phyloP scores from a whole-genome alignment of 768 basidiomycete genomes.

The Hebeloma cylindrosporum region DNA sequence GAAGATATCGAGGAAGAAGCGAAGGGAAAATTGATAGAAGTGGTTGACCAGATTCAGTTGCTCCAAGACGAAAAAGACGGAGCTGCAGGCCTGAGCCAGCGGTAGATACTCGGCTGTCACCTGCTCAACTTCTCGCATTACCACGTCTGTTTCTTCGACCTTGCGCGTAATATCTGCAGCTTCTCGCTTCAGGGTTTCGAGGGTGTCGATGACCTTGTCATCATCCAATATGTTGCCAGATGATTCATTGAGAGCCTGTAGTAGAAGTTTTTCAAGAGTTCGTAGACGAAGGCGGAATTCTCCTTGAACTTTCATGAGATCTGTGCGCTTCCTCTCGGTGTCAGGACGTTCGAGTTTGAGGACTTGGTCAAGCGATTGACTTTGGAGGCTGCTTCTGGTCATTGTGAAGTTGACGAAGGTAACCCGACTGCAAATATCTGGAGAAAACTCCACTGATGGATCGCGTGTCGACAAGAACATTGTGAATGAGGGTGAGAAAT shows the following conservation, averaged over 20 bases:
- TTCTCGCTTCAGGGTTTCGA: conserved; percentile 94
- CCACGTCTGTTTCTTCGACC: conserved; percentile 92
- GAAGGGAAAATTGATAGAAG: conserved; percentile 98
- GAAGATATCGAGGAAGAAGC: conserved; percentile 98
- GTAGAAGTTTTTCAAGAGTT: conserved; percentile 86
- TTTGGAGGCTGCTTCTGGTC: conserved; percentile 98
- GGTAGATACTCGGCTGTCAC: conserved; percentile 95
- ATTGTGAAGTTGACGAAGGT: conserved; percentile 97
- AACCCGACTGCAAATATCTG: conserved; percentile 97
- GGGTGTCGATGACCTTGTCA: conserved; percentile 95
- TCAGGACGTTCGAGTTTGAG: conserved; percentile 97
- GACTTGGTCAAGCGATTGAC: conserved; percentile 96
- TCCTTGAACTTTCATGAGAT: conserved; percentile 97
- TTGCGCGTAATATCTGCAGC: conserved; percentile 95
- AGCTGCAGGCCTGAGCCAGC: conserved; percentile 92
- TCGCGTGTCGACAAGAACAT: conserved; percentile 99
- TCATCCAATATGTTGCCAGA: conserved; percentile 97
- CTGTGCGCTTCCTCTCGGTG: conserved; percentile 92
- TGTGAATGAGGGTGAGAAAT: conserved; percentile 99
- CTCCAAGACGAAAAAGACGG: conserved; percentile 95
- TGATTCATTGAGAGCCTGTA: conserved; percentile 96
- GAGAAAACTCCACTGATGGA: conserved; percentile 96
- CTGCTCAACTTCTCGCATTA: conserved; percentile 95
- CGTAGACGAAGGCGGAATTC: conserved; percentile 93
- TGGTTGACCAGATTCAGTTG: conserved; percentile 93